Evolutionary conservation across 106 monocot genomes (phyloP).

Genomic region (Acorus calamus): DNA sequence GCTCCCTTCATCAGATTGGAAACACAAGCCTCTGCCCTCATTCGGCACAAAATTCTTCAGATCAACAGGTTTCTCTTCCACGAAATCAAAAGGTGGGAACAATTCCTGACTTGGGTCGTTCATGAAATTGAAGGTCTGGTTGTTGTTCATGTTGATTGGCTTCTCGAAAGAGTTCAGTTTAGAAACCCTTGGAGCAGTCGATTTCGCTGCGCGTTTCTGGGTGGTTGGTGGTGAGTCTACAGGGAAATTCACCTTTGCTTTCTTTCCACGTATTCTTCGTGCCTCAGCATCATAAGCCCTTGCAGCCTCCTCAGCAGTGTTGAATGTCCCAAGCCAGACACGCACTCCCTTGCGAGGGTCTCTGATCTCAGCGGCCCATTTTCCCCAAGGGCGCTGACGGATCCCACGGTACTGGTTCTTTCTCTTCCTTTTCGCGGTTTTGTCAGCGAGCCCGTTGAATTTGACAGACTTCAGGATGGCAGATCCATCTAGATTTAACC

Average conservation of each 20-base stretch:
- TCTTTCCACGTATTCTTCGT: constrained; percentile 63
- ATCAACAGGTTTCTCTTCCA: constrained; percentile 9
- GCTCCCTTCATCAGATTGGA: constrained; percentile 37
- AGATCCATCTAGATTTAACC: constrained; percentile 10
- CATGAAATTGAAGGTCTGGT: constrained; percentile 6
- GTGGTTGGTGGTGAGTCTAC: constrained; percentile 10
- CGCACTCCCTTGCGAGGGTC: constrained; percentile 79
- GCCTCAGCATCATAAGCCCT: constrained; percentile 77
- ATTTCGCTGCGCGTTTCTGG: constrained; percentile 6
- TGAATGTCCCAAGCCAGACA: constrained; percentile 84
- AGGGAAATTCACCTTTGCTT: constrained; percentile 84
- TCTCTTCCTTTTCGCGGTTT: constrained; percentile 47
- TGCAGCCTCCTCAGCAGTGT: constrained; percentile 80
- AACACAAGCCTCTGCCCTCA: constrained; percentile 2
- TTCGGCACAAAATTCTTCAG: constrained; percentile 2
- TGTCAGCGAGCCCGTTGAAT: constrained; percentile 13
- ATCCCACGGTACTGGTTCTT: constrained; percentile 70
- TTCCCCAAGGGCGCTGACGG: constrained; percentile 84
- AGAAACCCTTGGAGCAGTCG: background rate
- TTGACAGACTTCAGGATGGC: constrained; percentile 12
- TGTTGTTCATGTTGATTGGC: background rate
- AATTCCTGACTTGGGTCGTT: constrained; percentile 6
- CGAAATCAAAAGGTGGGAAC: constrained; percentile 15
- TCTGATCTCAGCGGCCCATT: constrained; percentile 84
- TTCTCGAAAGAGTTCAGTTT: constrained; percentile 17